These are phyloP conservation scores for Gossypium schwendimanii DNA, from an alignment of 441 rosid genomes.

Conservation along the genomic window DNA sequence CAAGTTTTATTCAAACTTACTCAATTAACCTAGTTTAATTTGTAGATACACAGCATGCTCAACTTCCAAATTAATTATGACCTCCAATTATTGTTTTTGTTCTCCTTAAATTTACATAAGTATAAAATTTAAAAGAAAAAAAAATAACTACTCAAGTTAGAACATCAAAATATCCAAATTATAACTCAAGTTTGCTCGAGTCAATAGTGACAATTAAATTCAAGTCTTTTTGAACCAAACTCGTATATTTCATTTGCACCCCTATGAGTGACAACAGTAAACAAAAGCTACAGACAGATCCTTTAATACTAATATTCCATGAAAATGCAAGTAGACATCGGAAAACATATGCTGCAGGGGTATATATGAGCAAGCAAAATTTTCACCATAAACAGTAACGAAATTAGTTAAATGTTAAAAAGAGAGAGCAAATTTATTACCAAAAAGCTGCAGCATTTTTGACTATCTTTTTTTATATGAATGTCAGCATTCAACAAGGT, in stretches of 20 bases:
- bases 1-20: too few species aligned
- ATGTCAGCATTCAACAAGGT: conserved; percentile 30
- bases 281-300: not conserved
- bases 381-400: not conserved
- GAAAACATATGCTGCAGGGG: not conserved
- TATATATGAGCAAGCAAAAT: not conserved
- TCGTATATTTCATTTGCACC: not conserved
- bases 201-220: not conserved
- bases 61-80: too few species aligned
- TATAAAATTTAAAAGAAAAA: too few species aligned
- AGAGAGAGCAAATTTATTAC: conserved; percentile 28
- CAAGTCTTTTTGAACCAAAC: not conserved
- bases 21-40: too few species aligned
- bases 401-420: conserved; percentile 12
- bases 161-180: not conserved
- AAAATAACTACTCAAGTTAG: not conserved
- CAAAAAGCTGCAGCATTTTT: conserved; percentile 25
- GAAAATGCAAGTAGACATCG: not conserved
- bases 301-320: not conserved
- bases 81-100: too few species aligned
- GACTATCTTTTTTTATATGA: conserved; percentile 25
- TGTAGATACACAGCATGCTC: too few species aligned
- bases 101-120: too few species aligned
- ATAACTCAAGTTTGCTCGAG: not conserved
- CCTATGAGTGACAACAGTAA: not conserved